Evolutionary conservation across 495 filamentous ascomycete genomes (phyloP), one percentile per base, ranked within the genome.

Genomic region (Penicillium simplicissimum): DNA sequence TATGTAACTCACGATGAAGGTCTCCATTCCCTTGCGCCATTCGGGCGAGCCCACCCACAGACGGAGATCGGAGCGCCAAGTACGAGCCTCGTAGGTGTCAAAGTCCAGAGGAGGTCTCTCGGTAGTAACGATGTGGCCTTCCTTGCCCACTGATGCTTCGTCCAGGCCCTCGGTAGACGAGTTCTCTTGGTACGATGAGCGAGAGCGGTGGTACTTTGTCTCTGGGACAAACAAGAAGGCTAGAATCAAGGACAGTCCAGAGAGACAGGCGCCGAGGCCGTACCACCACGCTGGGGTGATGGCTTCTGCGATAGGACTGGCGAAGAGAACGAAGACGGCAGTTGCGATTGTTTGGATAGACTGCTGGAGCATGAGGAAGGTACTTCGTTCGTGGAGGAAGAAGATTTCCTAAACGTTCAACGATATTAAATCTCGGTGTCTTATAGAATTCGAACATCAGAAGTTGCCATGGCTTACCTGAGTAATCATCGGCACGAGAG

Each of bases 221-320:
- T 91, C 88, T 13, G 85, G 85, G 21, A 91, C 77, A 40, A 90
- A 78, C 75, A 86, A 82, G 74, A 85, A 88, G 33, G 87, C 82
- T 72, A 86, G 87, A 64, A 89, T 36, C 40, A 86, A 74, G 11
- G 62, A 60, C 21, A 65, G 36, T 2, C 66, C 69, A 19, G 62
- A 58, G 3, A 78, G 51, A 1, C 63, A 65, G 7, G 70, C 68
- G 2, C 69, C 73, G 21, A 77, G 70, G 7, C 65, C 67, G 53
- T 78, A 78, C 76, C 76, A 78, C 57, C 71, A 69, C 9, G 64
- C 43, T 0, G 70, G 71, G 1, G 68, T 71, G 15, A 77, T 73
- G 19, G 74, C 74, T 1, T 60, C 70, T 3, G 71, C 71, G 55
- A 78, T 78, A 1, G 71, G 71, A 10, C 71, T 70, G 21, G 74